Conservation (phyloP, 345 rosid genomes). For the Salix brachista region DNA sequence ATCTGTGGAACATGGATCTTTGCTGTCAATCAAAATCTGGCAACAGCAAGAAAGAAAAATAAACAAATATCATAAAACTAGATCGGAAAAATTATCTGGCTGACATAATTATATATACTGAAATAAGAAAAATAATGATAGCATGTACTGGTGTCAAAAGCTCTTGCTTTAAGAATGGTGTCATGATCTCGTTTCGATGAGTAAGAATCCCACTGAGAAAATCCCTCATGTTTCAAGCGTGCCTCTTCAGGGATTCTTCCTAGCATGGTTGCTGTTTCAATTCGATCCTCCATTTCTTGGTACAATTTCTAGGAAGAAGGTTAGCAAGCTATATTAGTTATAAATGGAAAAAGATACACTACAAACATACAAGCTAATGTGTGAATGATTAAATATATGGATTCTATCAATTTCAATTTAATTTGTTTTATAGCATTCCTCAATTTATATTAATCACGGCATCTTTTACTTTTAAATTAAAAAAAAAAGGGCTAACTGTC, state of each 20-base stretch:
- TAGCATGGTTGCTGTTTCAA: conserved; percentile 22
- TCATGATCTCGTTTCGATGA: conserved; percentile 30
- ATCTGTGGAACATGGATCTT: conserved; percentile 20
- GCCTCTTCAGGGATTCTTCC: conserved; percentile 27
- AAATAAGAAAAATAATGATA: not conserved
- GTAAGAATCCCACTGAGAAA: conserved; percentile 29
- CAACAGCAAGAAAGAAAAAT: no score
- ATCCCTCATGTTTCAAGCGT: conserved; percentile 23
- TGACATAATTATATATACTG: no score
- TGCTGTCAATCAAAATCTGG: conserved; percentile 25
- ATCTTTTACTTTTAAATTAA: no score
- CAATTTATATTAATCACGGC: no score
- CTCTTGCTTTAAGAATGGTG: conserved; percentile 33
- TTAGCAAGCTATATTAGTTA: not conserved
- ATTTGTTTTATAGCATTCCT: no score
- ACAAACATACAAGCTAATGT: no score
- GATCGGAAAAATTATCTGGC: not conserved
- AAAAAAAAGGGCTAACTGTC: no score
- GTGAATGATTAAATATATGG: no score
- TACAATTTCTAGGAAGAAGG: conserved; percentile 25
- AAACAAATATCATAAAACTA: no score
- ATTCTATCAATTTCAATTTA: no score
- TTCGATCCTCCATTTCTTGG: conserved; percentile 27
- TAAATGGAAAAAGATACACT: no score
- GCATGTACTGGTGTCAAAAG: no score